These are phyloP conservation scores for Leccinum brunneo-olivaceum DNA, from an alignment of 1,284 basidiomycete genomes.

Conservation along the genomic window DNA sequence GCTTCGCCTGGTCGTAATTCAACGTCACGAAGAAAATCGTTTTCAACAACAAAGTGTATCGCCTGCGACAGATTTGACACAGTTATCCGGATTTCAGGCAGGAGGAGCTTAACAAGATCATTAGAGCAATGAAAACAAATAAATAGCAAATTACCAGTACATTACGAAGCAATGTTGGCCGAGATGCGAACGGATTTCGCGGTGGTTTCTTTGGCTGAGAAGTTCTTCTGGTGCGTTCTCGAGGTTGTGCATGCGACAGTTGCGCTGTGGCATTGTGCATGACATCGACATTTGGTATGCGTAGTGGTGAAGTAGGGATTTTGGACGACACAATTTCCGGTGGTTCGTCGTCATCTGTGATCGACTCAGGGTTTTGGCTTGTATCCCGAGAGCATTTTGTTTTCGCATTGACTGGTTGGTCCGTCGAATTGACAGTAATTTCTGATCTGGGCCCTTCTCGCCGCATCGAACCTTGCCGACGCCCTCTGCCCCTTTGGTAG, in stretches of 20 bases:
- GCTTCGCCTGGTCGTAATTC: constrained; percentile 81
- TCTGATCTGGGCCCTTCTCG: constrained; percentile 17
- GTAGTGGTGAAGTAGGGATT: constrained; percentile 15
- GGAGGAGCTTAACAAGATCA: constrained; percentile 52
- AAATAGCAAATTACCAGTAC: constrained; percentile 33
- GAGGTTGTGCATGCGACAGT: neutral
- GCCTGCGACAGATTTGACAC: constrained; percentile 91
- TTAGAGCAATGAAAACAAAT: constrained; percentile 13
- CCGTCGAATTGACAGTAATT: neutral
- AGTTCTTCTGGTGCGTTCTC: constrained; percentile 24
- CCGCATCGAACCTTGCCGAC: constrained; percentile 30
- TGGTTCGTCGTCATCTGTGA: constrained; percentile 35
- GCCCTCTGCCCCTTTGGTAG: constrained; percentile 27
- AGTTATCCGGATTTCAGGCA: constrained; percentile 85
- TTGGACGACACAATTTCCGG: constrained; percentile 66
- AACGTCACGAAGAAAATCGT: constrained; percentile 81
- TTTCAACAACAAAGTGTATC: constrained; percentile 88
- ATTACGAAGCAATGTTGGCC: constrained; percentile 67
- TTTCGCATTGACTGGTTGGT: neutral
- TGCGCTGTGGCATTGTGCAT: neutral
- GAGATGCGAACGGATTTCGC: constrained; percentile 62
- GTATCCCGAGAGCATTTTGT: constrained; percentile 2
- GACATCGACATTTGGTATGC: constrained; percentile 2
- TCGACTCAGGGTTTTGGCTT: constrained; percentile 3
- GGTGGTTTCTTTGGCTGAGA: constrained; percentile 49